Conservation (phyloP, 805 yeast species). For the Gaillardinia entomophila region DNA sequence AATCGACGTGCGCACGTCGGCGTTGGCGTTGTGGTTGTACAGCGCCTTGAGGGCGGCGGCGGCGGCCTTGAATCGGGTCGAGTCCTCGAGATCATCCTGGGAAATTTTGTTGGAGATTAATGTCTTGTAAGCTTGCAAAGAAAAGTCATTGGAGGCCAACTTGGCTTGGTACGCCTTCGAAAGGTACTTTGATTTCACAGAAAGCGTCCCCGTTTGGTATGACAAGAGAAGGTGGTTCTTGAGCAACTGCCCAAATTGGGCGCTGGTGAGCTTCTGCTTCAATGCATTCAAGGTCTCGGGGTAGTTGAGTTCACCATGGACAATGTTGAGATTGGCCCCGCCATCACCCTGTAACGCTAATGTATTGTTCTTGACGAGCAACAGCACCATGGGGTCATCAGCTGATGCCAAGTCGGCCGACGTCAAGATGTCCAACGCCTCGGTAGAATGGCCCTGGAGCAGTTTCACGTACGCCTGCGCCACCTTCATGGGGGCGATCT, state of each 20-base stretch:
- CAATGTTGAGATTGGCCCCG: constrained; percentile 13
- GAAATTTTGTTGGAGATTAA: constrained; percentile 23
- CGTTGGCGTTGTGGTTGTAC: constrained; percentile 11
- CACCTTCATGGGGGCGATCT: constrained; percentile 54
- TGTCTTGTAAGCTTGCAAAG: constrained; percentile 22
- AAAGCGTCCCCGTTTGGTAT: constrained; percentile 32
- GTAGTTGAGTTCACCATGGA: constrained; percentile 29
- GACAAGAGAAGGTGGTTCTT: constrained; percentile 43
- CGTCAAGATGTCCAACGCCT: constrained; percentile 7
- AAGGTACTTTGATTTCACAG: constrained; percentile 18
- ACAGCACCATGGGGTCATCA: constrained; percentile 34
- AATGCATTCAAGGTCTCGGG: constrained; percentile 15
- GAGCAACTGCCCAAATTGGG: constrained; percentile 35
- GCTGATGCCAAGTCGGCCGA: constrained; percentile 6
- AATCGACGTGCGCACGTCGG: constrained; percentile 13
- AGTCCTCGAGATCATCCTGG: constrained; percentile 17
- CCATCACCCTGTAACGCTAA: constrained; percentile 18
- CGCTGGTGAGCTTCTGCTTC: constrained; percentile 18
- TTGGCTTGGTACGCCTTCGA: constrained; percentile 12
- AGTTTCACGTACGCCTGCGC: constrained; percentile 55
- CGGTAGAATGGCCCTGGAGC: constrained; percentile 3
- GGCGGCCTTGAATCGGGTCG: constrained; percentile 8
- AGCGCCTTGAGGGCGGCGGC: constrained; percentile 12
- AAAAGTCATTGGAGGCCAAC: constrained; percentile 26
- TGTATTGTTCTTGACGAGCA: constrained; percentile 42